phyloP scores from a whole-genome alignment of 768 basidiomycete genomes.

The Guyanaporus albipodus region DNA sequence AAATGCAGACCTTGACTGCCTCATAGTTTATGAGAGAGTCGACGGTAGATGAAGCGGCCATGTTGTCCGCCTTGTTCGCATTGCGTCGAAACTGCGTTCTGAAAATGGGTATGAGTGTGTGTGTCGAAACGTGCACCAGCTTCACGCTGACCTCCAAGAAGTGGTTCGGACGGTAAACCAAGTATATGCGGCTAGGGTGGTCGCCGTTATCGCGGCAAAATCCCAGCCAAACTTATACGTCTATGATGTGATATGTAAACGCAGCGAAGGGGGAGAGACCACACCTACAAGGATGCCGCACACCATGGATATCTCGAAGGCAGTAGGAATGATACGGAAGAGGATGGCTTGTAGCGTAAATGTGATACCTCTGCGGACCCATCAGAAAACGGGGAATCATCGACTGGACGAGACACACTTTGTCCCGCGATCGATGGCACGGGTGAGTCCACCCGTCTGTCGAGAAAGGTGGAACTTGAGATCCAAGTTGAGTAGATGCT shows the following conservation, averaged over 20 bases:
- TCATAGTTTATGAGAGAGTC: conserved; percentile 98
- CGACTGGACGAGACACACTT: conserved; percentile 53
- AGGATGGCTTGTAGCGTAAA: conserved; percentile 91
- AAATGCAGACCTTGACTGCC: conserved; percentile 81
- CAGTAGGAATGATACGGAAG: conserved; percentile 94
- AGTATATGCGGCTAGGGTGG: conserved; percentile 85
- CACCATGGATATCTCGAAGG: conserved; percentile 92
- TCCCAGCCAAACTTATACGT: conserved; percentile 98
- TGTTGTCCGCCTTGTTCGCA: conserved; percentile 96
- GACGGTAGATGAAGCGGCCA: conserved; percentile 88
- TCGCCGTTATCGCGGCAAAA: conserved; percentile 86
- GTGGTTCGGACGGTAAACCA: conserved; percentile 98
- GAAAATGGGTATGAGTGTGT: not conserved
- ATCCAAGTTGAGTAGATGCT: conserved; percentile 87
- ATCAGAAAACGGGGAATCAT: not conserved
- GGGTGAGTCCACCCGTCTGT: conserved; percentile 92
- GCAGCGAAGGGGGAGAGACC: not conserved
- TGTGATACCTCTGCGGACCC: conserved; percentile 74
- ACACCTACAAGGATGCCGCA: conserved; percentile 87
- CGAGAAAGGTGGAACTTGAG: conserved; percentile 88
- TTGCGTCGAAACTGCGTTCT: conserved; percentile 92
- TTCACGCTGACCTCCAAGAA: conserved; percentile 73
- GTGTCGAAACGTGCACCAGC: not conserved
- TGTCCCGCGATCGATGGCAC: conserved; percentile 96
- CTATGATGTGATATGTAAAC: conserved; percentile 36